phyloP scores from a whole-genome alignment of 176 grass and related monocot species.

The Neostapfia colusana region DNA sequence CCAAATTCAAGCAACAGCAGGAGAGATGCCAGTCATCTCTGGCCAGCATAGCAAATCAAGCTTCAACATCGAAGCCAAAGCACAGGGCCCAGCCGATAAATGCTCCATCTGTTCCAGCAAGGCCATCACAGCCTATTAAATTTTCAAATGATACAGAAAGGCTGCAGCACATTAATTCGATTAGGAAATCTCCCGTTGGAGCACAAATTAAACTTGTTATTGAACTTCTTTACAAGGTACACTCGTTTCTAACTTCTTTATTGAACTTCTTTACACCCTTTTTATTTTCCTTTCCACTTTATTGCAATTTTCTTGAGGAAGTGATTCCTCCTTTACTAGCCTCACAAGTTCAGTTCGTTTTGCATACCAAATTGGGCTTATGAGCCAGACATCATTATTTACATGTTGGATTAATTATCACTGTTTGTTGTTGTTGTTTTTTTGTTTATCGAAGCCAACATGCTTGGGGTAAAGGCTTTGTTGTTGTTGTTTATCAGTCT shows the following conservation, averaged over 20 bases:
- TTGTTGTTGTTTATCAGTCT: not conserved
- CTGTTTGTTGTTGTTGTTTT: not conserved
- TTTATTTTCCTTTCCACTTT: not conserved
- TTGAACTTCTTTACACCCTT: too few species aligned
- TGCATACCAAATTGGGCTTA: conserved; percentile 2
- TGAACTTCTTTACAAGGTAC: conserved; percentile 76
- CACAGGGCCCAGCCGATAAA: conserved; percentile 50
- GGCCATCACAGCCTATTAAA: conserved; percentile 50
- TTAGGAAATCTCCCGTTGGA: conserved; percentile 79
- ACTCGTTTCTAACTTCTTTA: conserved; percentile 1
- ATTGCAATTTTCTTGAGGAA: not conserved
- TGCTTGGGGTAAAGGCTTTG: not conserved
- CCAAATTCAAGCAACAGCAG: conserved; percentile 83
- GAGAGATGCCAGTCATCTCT: conserved; percentile 83
- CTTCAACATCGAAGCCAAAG: conserved; percentile 50
- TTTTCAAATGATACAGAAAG: conserved; percentile 94
- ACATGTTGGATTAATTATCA: not conserved
- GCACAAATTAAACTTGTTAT: conserved; percentile 86
- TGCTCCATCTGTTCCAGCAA: conserved; percentile 48
- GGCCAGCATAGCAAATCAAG: conserved; percentile 51
- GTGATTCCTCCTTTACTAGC: not conserved
- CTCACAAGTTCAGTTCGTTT: not conserved
- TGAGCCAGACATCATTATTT: not conserved
- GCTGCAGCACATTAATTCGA: conserved; percentile 74
- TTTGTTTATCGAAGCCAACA: too few species aligned